Base-by-base conservation (phyloP, 345 rosid genomes). In the Brassica incana region DNA sequence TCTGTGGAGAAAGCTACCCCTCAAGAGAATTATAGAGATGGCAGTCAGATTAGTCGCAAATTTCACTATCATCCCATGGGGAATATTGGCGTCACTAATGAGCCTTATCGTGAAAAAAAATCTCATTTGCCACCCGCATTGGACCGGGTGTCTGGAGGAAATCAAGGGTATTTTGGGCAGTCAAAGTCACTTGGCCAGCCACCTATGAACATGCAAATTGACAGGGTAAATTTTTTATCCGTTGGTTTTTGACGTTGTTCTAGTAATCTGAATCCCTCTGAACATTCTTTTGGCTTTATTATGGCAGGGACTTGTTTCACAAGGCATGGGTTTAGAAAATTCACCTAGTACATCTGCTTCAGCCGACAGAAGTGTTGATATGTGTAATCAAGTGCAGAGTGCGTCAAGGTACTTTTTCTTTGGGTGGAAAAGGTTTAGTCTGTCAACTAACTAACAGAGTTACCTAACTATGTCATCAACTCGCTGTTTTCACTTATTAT, bases 31-130 rank as follows among this genome's bases (percentile, higher is more conserved):
- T 50, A 77, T 72, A 76, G 79, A 73, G 85, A 80, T 72, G 73
- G 77, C 76, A 82, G 82, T 80, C 90, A 84, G 67, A 82, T 72
- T 64, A 67, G 80, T 67, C 93, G 90, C 77, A 94, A 84, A 83
- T 92, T 94, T 88, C 95, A 92, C 77, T 90, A 88, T 82, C 98
- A 92, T 85, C 97, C 97, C n/a, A 92, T 90, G 93, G 97, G 97
- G 50, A 86, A 90, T 90, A 70, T 88, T 73, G 92, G 86, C 82
- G 82, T 73, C 67, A 90, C 84, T 75, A 52, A 79, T 16, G 90
- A 87, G 65, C 77, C 88, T 76, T 82, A 85, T 52, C 69, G 71
- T 77, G 87, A 83, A 74, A 72, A 50, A 29, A 74, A 60, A 71
- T 16, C 86, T 45, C 87, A 76, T 79, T 64, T 71, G n/a, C 64